Percentiles rank a stretch among this genome's conserved stretches.
These are phyloP conservation scores for Leptographium procerum DNA, from an alignment of 2,329 filamentous ascomycete genomes.

Conservation along the genomic window DNA sequence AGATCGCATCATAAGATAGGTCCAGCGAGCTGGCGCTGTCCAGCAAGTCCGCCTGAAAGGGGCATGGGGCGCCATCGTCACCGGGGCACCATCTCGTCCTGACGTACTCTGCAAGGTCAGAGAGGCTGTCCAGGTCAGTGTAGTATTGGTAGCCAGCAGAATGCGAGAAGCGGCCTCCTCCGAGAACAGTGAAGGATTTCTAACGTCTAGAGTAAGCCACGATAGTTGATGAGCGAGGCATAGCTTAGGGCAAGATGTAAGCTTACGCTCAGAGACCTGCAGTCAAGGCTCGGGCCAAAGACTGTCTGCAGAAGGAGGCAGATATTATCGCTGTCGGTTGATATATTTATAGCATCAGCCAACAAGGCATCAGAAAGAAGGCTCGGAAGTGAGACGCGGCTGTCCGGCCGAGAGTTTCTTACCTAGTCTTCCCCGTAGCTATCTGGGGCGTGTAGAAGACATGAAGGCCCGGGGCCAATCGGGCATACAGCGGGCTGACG, in stretches of 20 bases:
- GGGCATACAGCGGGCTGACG: conserved; percentile 60
- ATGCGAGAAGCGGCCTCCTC: conserved; percentile 44
- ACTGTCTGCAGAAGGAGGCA: conserved; percentile 46
- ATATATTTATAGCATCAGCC: not conserved
- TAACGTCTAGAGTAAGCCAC: conserved; percentile 13
- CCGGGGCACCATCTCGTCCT: conserved; percentile 37
- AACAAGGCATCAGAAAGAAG: not conserved
- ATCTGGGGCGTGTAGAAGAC: conserved; percentile 59
- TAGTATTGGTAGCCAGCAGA: conserved; percentile 61
- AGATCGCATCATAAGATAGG: conserved; percentile 62
- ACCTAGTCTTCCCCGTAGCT: not conserved
- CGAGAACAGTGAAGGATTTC: conserved; percentile 51
- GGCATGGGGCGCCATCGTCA: conserved; percentile 34
- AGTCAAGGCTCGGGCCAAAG: conserved; percentile 45
- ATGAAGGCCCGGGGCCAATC: conserved; percentile 71
- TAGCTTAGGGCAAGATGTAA: not conserved
- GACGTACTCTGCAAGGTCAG: conserved; percentile 41
- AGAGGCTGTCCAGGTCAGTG: conserved; percentile 47
- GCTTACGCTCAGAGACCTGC: conserved; percentile 34
- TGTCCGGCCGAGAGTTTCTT: not conserved
- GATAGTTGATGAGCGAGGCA: no score
- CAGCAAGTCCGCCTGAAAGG: conserved; percentile 29
- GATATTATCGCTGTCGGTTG: conserved; percentile 31
- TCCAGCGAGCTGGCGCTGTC: conserved; percentile 55
- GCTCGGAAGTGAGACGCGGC: no score